Base-by-base conservation (phyloP, 176 grass and related monocot species). In the Puya raimondii region DNA sequence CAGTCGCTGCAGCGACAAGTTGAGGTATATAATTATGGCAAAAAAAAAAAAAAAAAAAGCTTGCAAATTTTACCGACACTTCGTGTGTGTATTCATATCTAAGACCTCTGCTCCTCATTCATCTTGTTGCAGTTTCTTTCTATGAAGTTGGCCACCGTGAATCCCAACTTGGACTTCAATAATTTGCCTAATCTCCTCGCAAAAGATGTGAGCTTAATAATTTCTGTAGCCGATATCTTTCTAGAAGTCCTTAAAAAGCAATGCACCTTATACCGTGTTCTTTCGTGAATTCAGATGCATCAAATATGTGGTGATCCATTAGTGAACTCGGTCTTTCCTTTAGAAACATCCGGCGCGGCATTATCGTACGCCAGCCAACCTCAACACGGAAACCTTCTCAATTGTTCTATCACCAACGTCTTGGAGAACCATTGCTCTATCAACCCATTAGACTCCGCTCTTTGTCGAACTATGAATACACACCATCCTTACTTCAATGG, bases 1-100 rank as follows among this genome's bases (percentile, higher is more conserved):
- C 95, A 99, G 42, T 99, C 95, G 23, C 71, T 99, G 80, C 95
- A 99, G 73, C 90, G 89, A 77, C 95, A 99, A 88, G 95, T 99
- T 64, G 95, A 99, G 95, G 95, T 99, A 92, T 74, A 48, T 9
- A 53, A 59, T 56, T 54, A 79, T 65, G 51, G 29, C 21, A 48
- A 66, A 53, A 73, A 69, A 57, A 64, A 3, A 29, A 49, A 84
- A 53, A 82, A 71, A 53, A 58, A 72, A 70, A 63, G 21, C 70
- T 74, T 71, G 61, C 73, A 27, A 27, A 13, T 61, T 77, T 63
- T 79, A 56, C 72, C 20, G 50, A 16, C 26, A 0, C 47, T 6
- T 53, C 6, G 10, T 10, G 23, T 10, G 23, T 10, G n/a, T 15
- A 1, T 47, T 49, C 14, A n/a, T 29, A 59, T 84, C 77, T 93